Percentiles rank a stretch among this genome's conserved stretches.
These are phyloP conservation scores for Corchorus olitorius DNA, from an alignment of 345 rosid species.

Conservation along the genomic window DNA sequence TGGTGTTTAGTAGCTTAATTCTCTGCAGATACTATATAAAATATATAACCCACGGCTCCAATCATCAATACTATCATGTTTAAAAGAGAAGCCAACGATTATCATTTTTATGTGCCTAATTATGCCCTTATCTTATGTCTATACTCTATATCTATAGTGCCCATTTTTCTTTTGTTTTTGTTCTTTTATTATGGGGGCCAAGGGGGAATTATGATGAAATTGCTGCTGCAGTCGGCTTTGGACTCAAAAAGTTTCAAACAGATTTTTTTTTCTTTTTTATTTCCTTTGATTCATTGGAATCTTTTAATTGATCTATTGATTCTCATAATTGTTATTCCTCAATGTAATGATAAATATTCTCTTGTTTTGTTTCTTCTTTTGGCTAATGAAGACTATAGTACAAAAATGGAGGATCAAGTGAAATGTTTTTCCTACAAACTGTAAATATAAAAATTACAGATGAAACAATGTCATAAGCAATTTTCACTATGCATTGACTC, in stretches of 20 bases:
- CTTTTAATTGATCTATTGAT: neutral
- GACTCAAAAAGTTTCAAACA: neutral
- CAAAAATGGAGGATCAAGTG: neutral
- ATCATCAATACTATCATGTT: slow-evolving; percentile 1
- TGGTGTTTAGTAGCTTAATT: neutral
- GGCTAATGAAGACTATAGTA: neutral
- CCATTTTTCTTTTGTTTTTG: neutral
- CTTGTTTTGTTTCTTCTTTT: neutral
- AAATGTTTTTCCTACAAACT: too few relatives aligned
- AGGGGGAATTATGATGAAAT: slow-evolving; percentile 7
- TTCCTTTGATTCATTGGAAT: neutral
- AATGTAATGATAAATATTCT: neutral
- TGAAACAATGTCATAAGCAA: too few relatives aligned
- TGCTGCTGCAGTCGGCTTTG: neutral
- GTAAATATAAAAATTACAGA: too few relatives aligned
- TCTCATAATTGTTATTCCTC: neutral
- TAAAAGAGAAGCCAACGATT: neutral
- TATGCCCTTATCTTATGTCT: neutral
- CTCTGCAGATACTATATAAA: neutral
- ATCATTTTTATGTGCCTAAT: neutral
- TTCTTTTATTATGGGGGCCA: neutral
- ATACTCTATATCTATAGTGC: neutral
- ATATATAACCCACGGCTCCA: neutral
- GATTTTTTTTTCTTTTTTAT: neutral
- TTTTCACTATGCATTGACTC: neutral